These are phyloP conservation scores for Allomyces javanicus DNA, from an alignment of 192 early-diverging fungal genomes.

Conservation along the genomic window DNA sequence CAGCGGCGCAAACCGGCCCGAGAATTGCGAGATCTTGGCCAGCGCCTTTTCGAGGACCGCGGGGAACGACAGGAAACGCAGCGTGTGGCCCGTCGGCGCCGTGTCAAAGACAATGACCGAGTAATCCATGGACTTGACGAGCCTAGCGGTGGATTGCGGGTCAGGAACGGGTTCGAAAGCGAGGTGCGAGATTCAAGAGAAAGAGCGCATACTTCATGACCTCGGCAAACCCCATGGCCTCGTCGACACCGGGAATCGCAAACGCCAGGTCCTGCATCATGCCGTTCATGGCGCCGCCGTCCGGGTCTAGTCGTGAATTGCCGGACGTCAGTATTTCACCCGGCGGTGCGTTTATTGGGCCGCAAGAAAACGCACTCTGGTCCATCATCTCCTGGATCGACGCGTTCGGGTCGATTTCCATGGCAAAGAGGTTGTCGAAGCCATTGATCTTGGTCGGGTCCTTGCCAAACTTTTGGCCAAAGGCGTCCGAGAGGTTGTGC, in stretches of 20 bases:
- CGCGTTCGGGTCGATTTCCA: constrained; percentile 99
- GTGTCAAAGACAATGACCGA: constrained; percentile 98
- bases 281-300: constrained; percentile 55
- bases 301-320: constrained; percentile 23
- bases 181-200: not conserved
- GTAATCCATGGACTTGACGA: constrained; percentile 99
- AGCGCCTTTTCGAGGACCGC: constrained; percentile 93
- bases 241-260: constrained; percentile 98
- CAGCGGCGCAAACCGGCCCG: constrained; percentile 89
- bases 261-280: constrained; percentile 96
- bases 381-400: constrained; percentile 99
- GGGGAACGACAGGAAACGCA: constrained; percentile 97
- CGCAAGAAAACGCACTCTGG: constrained; percentile 29
- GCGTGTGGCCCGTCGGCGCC: constrained; percentile 95
- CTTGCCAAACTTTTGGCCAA: constrained; percentile 98
- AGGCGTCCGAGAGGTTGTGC: constrained; percentile 97
- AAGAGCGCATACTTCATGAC: constrained; percentile 74
- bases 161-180: not conserved
- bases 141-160: constrained; percentile 17
- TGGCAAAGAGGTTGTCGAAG: constrained; percentile 86
- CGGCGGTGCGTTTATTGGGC: constrained; percentile 2
- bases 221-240: constrained; percentile 99
- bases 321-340: not conserved
- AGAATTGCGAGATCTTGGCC: constrained; percentile 80
- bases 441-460: constrained; percentile 86